These are phyloP conservation scores for Hypoxylon sp. DNA, from an alignment of 2,329 filamentous ascomycete species.

Conservation along the genomic window DNA sequence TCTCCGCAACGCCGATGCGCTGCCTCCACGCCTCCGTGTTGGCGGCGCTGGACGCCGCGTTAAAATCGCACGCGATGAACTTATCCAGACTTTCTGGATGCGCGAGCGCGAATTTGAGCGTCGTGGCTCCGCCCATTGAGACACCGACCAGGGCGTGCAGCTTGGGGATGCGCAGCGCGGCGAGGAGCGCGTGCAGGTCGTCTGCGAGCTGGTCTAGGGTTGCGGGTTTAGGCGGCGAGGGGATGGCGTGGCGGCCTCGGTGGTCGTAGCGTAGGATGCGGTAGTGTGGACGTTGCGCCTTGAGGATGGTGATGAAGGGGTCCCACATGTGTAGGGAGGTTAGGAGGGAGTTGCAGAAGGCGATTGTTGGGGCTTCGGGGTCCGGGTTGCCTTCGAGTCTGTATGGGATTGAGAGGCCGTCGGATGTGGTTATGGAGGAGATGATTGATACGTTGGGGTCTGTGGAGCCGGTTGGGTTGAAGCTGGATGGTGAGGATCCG, in stretches of 20 bases:
- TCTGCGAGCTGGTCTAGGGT: slow-evolving; percentile 76
- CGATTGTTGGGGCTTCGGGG: slow-evolving; percentile 77
- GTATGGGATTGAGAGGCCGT: slow-evolving; percentile 79
- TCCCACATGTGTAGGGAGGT: slow-evolving; percentile 88
- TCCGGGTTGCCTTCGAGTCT: slow-evolving; percentile 80
- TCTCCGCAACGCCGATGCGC: slow-evolving; percentile 77
- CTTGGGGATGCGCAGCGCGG: slow-evolving; percentile 76
- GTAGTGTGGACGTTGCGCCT: slow-evolving; percentile 71
- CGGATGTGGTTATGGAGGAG: slow-evolving; percentile 77
- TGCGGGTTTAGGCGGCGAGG: slow-evolving; percentile 64
- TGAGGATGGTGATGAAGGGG: slow-evolving; percentile 75
- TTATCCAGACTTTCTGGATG: slow-evolving; percentile 85
- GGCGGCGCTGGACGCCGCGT: slow-evolving; percentile 76
- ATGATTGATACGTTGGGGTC: slow-evolving; percentile 73
- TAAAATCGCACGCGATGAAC: slow-evolving; percentile 89
- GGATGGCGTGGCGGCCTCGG: slow-evolving; percentile 74
- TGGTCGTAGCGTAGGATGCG: slow-evolving; percentile 83
- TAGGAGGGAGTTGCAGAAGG: slow-evolving; percentile 85
- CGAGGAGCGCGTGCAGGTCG: slow-evolving; percentile 77
- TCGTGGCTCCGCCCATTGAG: slow-evolving; percentile 84
- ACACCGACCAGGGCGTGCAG: slow-evolving; percentile 81
- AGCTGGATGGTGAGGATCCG: slow-evolving; percentile 62
- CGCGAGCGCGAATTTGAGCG: slow-evolving; percentile 81
- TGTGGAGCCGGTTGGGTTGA: slow-evolving; percentile 67
- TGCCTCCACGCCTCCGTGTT: slow-evolving; percentile 87